Evolutionary conservation across 2,329 filamentous ascomycete genomes (phyloP), one percentile per base, ranked within the genome.

Genomic region (Cadophora sp.): DNA sequence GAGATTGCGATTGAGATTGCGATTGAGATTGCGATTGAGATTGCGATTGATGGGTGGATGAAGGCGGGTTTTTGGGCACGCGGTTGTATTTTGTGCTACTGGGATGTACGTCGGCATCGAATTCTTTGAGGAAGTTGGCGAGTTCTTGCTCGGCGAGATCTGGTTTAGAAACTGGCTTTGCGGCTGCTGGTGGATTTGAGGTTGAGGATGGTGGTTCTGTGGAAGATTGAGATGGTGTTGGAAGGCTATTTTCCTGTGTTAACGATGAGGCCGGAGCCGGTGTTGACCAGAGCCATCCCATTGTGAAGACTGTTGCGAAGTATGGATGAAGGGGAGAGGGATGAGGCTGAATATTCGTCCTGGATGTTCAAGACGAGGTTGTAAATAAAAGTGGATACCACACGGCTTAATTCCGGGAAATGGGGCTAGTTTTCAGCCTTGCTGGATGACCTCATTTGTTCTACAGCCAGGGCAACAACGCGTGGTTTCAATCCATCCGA

Each of bases 221-320:
- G 62, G 71, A 51, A 67, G 73, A 65, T 66, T 71, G 55, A 13
- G 68, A 30, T 64, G 69, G 24, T 65, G 56, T 51, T 67, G 69
- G 63, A 71, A 51, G 18, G 20, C 61, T 48, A 11, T 61, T 55
- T 24, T 68, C 53, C 72, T 68, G 72, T 20, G 74, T 76, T 18
- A 71, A 59, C 20, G 76, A 53, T 50, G 73, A 36, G 30, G 80
- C 48, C 20, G 71, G 30, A 18, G 79, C 73, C n/a, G 78, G 70
- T 6, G 79, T 81, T 67, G 84, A 81, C 85, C 86, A 89, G 69
- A 88, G 80, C 87, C 87, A 90, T 71, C 86, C 87, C 87, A 90
- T 90, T 69, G 64, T 80, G 73, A 70, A 48, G 39, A 20, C 43
- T 59, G 41, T 64, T 39, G 30, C 60, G 53, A 59, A 56, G 62